Base-by-base conservation (phyloP, 345 rosid species). In the Citropsis articulata region DNA sequence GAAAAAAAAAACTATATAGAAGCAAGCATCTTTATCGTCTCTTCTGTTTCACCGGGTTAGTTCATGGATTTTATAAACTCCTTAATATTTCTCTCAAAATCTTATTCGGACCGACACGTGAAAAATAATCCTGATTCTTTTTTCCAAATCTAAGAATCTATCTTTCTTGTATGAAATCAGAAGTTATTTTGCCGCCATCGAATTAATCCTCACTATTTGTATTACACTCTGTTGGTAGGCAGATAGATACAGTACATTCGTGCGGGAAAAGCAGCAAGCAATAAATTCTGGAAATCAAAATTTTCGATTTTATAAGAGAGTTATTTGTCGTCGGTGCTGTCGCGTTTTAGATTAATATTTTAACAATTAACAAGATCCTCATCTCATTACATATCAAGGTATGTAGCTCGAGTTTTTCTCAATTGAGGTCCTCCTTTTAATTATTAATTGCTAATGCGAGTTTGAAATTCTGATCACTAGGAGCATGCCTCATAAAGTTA, bases 401-500 rank as follows among this genome's bases (percentile, higher is more conserved):
- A 50, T n/a, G 71, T 53, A 1, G 40, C 55, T 30, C 2, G 55
- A 30, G 61, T 50, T 70, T 36, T 70, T 70, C 7, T 9, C 24
- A 30, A 30, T 64, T 64, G 13, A 7, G 53, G 18, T 21, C 21
- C 24, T 38, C 18, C 25, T 13, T 2, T 6, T 9, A 28, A 57
- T 53, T 53, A 35, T 45, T 45, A 73, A 59, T 73, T 63, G 3
- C 28, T 3, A 62, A 16, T 38, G 38, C 33, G 2, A 36, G 72
- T 64, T 61, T 55, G 28, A 31, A 64, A 36, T 57, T 27, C 2
- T 27, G 19, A 27, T 73, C 21, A 25, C 35, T 76, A 83, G 88
- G 74, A 79, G 73, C 66, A 90, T 90, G 93, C 93, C 93, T 78
- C 90, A 88, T 38, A 90, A 88, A 81, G 84, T 86, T 7, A 79